A percentile compares a stretch with the other conserved stretches of the same genome.
Conservation (phyloP, 805 yeast genomes). For the Hanseniaspora valbyensis region DNA sequence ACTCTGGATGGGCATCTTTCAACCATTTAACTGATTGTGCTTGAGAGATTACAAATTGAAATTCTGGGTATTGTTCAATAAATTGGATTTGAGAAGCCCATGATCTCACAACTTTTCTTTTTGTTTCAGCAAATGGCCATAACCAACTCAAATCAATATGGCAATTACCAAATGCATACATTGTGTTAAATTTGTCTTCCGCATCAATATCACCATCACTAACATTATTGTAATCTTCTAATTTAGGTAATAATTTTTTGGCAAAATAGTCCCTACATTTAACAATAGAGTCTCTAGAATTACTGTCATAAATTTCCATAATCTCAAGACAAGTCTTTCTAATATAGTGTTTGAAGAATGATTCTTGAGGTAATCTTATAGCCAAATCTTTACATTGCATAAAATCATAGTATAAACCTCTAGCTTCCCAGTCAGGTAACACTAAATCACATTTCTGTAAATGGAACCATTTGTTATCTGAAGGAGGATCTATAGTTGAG, state of each 20-base stretch:
- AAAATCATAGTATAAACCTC: constrained; percentile 67
- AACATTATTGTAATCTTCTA: constrained; percentile 51
- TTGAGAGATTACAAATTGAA: constrained; percentile 87
- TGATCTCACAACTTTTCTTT: constrained; percentile 81
- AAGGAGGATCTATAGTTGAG: constrained; percentile 54
- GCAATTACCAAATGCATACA: constrained; percentile 84
- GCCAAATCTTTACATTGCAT: constrained; percentile 88
- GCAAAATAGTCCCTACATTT: constrained; percentile 58
- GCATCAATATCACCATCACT: constrained; percentile 37
- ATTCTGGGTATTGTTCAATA: constrained; percentile 83
- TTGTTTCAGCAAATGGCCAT: constrained; percentile 98
- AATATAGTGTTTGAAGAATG: constrained; percentile 79
- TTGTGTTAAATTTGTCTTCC: constrained; percentile 40
- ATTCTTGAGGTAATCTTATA: constrained; percentile 61
- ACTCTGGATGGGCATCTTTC: constrained; percentile 71
- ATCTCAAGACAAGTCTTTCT: constrained; percentile 68
- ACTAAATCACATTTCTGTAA: constrained; percentile 65
- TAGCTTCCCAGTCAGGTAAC: constrained; percentile 69
- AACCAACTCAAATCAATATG: constrained; percentile 98
- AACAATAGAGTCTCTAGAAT: constrained; percentile 44
- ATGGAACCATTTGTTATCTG: constrained; percentile 59
- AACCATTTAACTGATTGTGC: constrained; percentile 95
- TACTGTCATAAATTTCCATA: constrained; percentile 71
- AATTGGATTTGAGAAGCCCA: constrained; percentile 89
- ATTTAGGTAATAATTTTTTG: constrained; percentile 48